Conservation (phyloP, 2,329 filamentous ascomycete genomes). For the Penicillium sp. region DNA sequence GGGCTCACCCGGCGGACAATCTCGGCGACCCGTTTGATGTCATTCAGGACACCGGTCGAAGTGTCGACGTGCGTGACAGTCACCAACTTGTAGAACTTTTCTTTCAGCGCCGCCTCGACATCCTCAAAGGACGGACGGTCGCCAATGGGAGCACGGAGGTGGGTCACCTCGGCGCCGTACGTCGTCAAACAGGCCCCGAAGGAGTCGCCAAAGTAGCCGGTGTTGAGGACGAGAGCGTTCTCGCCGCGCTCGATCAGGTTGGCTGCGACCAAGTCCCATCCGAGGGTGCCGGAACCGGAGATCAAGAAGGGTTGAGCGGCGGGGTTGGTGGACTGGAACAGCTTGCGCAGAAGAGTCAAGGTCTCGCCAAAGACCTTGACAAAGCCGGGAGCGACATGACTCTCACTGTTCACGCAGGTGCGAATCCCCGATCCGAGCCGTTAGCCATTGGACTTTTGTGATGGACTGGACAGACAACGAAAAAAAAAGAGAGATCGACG, state of each 20-base stretch:
- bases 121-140: conserved; percentile 78
- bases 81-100: conserved; percentile 89
- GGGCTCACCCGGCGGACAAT: conserved; percentile 81
- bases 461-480: too few species aligned
- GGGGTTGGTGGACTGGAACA: conserved; percentile 84
- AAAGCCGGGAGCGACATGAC: conserved; percentile 84
- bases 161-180: conserved; percentile 84
- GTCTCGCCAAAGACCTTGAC: conserved; percentile 88
- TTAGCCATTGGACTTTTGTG: conserved; percentile 4
- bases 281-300: conserved; percentile 88
- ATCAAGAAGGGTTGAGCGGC: conserved; percentile 85
- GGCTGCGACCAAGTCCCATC: conserved; percentile 93
- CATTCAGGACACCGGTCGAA: conserved; percentile 89
- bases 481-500: too few species aligned
- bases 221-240: conserved; percentile 85
- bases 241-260: conserved; percentile 88
- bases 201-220: conserved; percentile 93
- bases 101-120: conserved; percentile 79
- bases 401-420: conserved; percentile 58
- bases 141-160: conserved; percentile 83
- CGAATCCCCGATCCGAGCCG: neutral
- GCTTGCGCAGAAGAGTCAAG: conserved; percentile 77
- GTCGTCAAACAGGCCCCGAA: conserved; percentile 88
- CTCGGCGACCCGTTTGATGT: conserved; percentile 77
- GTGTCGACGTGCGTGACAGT: conserved; percentile 98